These are phyloP conservation scores for Phenoliferia sp. DNA, from an alignment of 1,284 basidiomycete genomes.

Conservation along the genomic window DNA sequence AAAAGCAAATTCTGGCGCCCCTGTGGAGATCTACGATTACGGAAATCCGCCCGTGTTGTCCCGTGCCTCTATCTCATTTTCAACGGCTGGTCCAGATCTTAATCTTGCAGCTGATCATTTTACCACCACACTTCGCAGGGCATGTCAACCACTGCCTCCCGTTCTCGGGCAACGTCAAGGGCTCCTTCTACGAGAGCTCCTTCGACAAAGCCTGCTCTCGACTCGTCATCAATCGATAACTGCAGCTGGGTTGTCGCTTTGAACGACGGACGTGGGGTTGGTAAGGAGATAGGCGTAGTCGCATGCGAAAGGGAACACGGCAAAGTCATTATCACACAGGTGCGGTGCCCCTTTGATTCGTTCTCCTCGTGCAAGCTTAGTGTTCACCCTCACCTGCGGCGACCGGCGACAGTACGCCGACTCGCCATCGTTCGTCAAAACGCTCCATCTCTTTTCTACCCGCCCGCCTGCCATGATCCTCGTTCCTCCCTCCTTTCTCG, in stretches of 20 bases:
- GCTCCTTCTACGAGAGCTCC: neutral
- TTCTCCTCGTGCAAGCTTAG: neutral
- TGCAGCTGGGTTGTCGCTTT: constrained; percentile 28
- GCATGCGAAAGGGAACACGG: constrained; percentile 28
- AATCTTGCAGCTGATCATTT: too few relatives aligned
- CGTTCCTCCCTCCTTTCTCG: constrained; percentile 69
- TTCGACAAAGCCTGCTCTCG: neutral
- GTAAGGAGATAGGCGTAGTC: constrained; percentile 33
- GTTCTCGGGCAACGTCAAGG: neutral
- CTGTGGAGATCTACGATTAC: too few relatives aligned
- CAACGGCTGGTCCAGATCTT: too few relatives aligned
- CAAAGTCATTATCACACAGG: constrained; percentile 31
- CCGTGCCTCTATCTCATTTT: too few relatives aligned
- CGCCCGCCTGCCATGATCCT: constrained; percentile 67
- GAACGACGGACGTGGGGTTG: constrained; percentile 27
- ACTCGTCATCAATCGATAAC: neutral
- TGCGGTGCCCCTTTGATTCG: neutral
- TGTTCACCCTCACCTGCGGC: neutral
- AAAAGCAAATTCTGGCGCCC: too few relatives aligned
- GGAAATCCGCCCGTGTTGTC: too few relatives aligned
- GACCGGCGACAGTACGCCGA: constrained; percentile 23
- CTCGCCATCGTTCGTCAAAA: constrained; percentile 65
- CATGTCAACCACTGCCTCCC: neutral
- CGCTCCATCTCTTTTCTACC: constrained; percentile 75
- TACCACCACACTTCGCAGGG: too few relatives aligned